Evolutionary conservation across 768 basidiomycete genomes (phyloP).

Genomic region (Chalciporus piperatus): DNA sequence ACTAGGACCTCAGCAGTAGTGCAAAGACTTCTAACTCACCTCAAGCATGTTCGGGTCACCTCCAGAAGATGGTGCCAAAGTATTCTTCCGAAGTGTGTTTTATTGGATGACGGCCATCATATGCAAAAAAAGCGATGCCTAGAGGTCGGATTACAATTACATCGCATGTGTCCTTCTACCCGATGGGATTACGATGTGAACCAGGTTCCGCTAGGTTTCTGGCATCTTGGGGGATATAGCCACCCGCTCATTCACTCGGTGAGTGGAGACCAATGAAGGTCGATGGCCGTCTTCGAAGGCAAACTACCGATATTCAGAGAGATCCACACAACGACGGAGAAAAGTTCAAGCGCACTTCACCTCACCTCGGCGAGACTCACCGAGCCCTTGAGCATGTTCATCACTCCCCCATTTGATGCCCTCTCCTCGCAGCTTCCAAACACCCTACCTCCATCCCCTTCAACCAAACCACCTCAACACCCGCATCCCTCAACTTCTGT

Average conservation of each 20-base stretch:
- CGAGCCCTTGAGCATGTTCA: not conserved
- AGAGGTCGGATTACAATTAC: no score
- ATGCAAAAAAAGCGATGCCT: no score
- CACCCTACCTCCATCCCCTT: slow-evolving; percentile 76
- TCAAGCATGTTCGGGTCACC: not conserved
- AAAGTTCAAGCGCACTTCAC: slow-evolving; percentile 3
- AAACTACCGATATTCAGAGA: no score
- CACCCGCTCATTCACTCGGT: no score
- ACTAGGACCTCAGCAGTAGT: not conserved
- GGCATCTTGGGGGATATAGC: no score
- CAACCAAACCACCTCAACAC: slow-evolving; percentile 74
- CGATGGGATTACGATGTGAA: no score
- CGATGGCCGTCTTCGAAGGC: no score
- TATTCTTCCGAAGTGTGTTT: not conserved
- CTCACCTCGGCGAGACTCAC: not conserved
- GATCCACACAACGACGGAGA: no score
- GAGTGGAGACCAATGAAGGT: no score
- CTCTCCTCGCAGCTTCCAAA: slow-evolving; percentile 71
- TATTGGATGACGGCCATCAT: no score
- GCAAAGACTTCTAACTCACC: not conserved
- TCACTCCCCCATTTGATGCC: slow-evolving; percentile 28
- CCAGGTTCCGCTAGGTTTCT: no score
- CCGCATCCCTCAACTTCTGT: slow-evolving; percentile 62
- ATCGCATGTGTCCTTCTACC: no score
- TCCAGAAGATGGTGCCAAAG: not conserved